phyloP scores from a whole-genome alignment of 2,329 filamentous ascomycete species.

The Lachnellula hyalina region DNA sequence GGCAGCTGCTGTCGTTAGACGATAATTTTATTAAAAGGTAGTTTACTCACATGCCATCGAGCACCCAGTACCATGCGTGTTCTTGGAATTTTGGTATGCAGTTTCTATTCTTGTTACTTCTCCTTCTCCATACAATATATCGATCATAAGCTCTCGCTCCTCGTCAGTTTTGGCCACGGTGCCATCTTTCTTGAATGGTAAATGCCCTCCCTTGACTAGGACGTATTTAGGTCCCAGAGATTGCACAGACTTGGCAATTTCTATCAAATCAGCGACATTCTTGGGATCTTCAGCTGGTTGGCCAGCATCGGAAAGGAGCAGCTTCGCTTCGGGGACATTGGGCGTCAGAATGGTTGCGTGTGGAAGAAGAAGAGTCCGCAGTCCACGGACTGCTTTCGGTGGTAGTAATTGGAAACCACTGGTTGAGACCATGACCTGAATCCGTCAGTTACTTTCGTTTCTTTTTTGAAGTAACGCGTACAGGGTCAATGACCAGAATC shows the following conservation, averaged over 20 bases:
- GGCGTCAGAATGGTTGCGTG: constrained; percentile 66
- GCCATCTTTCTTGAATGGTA: constrained; percentile 65
- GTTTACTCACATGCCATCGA: constrained; percentile 73
- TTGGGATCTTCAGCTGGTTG: constrained; percentile 40
- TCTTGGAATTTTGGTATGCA: constrained; percentile 64
- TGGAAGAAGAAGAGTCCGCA: constrained; percentile 58
- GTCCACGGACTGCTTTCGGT: constrained; percentile 53
- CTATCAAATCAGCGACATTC: constrained; percentile 60
- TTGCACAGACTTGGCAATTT: constrained; percentile 61
- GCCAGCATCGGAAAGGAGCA: constrained; percentile 54
- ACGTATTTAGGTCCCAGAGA: constrained; percentile 71
- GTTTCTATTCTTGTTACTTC: constrained; percentile 61
- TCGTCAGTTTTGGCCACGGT: constrained; percentile 51
- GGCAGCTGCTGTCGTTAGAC: constrained; percentile 45
- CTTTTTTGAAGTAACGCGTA: constrained; percentile 33
- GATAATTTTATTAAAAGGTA: not conserved
- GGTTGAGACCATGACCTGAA: constrained; percentile 85
- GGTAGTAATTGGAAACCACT: constrained; percentile 68
- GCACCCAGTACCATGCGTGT: constrained; percentile 93
- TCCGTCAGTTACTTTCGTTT: constrained; percentile 8
- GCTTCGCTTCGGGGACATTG: constrained; percentile 68
- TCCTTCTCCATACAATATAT: constrained; percentile 65
- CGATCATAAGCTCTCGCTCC: constrained; percentile 64
- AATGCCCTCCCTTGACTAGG: constrained; percentile 84
- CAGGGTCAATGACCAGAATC: constrained; percentile 67